Conservation (phyloP, 2,329 filamentous ascomycete genomes). For the Arthrobotrys pseudoclavata region DNA sequence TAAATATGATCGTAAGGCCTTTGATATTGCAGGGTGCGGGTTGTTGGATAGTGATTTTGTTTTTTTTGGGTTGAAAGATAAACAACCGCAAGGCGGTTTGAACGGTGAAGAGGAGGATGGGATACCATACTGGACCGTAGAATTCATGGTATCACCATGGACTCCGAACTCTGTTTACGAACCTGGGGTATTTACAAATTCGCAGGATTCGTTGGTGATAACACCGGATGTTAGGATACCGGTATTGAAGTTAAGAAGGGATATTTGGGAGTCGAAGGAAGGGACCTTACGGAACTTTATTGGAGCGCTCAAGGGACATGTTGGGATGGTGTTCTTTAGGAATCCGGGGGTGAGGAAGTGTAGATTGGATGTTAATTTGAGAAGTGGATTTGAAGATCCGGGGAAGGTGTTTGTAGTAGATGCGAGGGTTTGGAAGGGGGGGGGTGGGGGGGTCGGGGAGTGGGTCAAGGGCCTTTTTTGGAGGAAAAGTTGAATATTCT, state of each 20-base stretch:
- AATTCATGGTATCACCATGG: background rate
- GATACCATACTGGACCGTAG: background rate
- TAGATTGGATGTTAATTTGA: background rate
- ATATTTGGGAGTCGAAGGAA: background rate
- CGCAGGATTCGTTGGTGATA: background rate
- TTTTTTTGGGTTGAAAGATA: background rate
- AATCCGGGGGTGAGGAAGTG: background rate
- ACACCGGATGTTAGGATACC: background rate
- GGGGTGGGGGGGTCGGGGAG: background rate
- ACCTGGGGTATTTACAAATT: background rate
- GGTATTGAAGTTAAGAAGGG: background rate
- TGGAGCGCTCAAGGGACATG: background rate
- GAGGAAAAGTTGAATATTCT: background rate
- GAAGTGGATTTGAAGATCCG: background rate
- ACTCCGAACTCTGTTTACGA: background rate
- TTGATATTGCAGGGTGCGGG: background rate
- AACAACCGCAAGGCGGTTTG: background rate
- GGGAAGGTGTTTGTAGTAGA: background rate
- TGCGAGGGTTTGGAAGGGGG: background rate
- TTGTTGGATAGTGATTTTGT: background rate
- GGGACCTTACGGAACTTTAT: background rate
- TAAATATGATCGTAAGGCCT: background rate
- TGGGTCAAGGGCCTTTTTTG: background rate
- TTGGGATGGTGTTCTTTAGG: background rate
- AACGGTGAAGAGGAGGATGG: background rate